These are phyloP conservation scores for Populus alba DNA, from an alignment of 345 rosid species.

Conservation along the genomic window DNA sequence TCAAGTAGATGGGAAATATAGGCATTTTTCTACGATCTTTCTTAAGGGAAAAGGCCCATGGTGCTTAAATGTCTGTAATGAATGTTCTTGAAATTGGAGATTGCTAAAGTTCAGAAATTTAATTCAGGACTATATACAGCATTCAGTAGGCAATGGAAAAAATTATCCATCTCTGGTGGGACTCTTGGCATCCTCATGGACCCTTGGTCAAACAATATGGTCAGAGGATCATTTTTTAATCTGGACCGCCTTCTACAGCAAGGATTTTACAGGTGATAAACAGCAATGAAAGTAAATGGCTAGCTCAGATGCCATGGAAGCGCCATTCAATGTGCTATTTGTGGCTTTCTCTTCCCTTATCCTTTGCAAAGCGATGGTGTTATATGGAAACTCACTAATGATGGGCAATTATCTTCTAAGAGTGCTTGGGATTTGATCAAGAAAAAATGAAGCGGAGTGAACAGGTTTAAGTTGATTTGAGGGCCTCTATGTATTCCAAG, in stretches of 20 bases:
- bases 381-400: neutral
- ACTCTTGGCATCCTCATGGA: neutral
- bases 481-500: neutral
- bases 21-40: neutral
- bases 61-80: neutral
- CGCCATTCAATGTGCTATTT: neutral
- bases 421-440: neutral
- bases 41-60: neutral
- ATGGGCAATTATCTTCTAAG: neutral
- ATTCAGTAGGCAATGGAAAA: neutral
- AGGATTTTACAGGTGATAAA: neutral
- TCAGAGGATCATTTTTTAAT: neutral
- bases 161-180: neutral
- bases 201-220: neutral
- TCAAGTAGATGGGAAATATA: neutral
- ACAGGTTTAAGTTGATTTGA: neutral
- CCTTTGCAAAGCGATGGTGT: neutral
- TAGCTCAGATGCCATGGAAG: neutral
- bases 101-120: neutral
- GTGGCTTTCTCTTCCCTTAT: neutral
- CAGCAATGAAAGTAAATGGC: neutral
- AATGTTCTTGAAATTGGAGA: neutral
- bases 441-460: neutral
- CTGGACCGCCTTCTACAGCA: neutral
- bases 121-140: neutral